Evolutionary conservation across 352 stramenopile genomes (phyloP).

Genomic region (Phytophthora tentaculata): DNA sequence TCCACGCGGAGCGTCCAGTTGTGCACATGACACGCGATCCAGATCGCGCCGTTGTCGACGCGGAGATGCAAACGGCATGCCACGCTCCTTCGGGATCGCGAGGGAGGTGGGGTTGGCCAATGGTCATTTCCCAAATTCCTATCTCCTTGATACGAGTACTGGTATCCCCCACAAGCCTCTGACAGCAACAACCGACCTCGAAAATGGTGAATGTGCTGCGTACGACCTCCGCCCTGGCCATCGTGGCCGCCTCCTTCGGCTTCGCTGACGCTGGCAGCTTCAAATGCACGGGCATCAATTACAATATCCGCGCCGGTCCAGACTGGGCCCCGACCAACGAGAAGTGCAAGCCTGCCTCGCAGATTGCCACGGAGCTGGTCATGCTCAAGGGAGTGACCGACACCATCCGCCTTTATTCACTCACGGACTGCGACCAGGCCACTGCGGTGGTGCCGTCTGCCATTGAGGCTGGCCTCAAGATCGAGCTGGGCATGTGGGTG

Average conservation of each 20-base stretch:
- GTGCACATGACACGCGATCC: slow-evolving; percentile 14
- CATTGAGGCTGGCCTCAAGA: slow-evolving; percentile 49
- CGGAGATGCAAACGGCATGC: background rate
- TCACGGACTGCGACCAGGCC: slow-evolving; percentile 60
- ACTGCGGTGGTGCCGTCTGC: slow-evolving; percentile 44
- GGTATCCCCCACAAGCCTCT: slow-evolving; percentile 5
- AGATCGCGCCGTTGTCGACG: slow-evolving; percentile 14
- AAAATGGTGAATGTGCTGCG: slow-evolving; percentile 46
- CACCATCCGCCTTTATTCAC: slow-evolving; percentile 58
- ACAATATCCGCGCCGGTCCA: slow-evolving; percentile 68
- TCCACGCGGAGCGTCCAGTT: slow-evolving; percentile 22
- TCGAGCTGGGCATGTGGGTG: slow-evolving; percentile 66
- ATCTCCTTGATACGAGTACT: slow-evolving; percentile 33
- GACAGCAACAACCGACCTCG: background rate
- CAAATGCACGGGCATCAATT: slow-evolving; percentile 72
- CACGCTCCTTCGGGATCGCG: slow-evolving; percentile 1
- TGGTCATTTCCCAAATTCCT: slow-evolving; percentile 40
- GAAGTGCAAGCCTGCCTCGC: slow-evolving; percentile 62
- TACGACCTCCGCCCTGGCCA: slow-evolving; percentile 34
- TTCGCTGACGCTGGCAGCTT: slow-evolving; percentile 39
- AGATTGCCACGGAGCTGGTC: slow-evolving; percentile 58
- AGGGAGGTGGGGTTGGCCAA: background rate
- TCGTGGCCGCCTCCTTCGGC: slow-evolving; percentile 30
- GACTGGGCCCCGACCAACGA: slow-evolving; percentile 52
- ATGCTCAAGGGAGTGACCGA: slow-evolving; percentile 54